phyloP scores from a whole-genome alignment of 2,329 filamentous ascomycete genomes.

The Cercospora sp. region DNA sequence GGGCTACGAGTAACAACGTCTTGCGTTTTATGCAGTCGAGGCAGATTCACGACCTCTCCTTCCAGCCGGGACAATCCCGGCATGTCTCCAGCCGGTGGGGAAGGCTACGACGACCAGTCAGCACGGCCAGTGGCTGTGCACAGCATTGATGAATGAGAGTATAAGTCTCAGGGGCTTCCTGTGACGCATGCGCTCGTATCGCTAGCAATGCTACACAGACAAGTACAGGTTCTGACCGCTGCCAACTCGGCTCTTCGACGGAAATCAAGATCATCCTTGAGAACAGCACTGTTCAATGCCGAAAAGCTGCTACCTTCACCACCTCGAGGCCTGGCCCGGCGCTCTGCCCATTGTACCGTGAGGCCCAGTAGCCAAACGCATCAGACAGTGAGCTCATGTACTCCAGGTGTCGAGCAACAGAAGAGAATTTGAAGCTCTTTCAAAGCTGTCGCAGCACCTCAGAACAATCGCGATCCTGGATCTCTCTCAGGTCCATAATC shows the following conservation, averaged over 20 bases:
- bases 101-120: conserved; percentile 13
- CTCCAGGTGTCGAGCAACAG: neutral
- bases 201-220: neutral
- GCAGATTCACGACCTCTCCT: neutral
- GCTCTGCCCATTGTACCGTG: neutral
- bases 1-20: neutral
- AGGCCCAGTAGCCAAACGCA: neutral
- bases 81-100: conserved; percentile 12
- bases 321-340: neutral
- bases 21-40: neutral
- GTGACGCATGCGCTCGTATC: neutral
- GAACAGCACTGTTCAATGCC: conserved; percentile 3
- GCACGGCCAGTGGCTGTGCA: conserved; percentile 16
- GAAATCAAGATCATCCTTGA: conserved; percentile 3
- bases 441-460: neutral
- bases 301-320: neutral
- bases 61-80: neutral
- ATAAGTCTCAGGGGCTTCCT: conserved; percentile 7
- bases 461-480: neutral
- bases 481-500: neutral
- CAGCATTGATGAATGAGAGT: conserved; percentile 8
- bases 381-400: neutral
- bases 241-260: neutral
- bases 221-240: neutral
- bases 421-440: neutral